phyloP scores from a whole-genome alignment of 192 early-diverging fungal genomes.

The Coemansia sp. region DNA sequence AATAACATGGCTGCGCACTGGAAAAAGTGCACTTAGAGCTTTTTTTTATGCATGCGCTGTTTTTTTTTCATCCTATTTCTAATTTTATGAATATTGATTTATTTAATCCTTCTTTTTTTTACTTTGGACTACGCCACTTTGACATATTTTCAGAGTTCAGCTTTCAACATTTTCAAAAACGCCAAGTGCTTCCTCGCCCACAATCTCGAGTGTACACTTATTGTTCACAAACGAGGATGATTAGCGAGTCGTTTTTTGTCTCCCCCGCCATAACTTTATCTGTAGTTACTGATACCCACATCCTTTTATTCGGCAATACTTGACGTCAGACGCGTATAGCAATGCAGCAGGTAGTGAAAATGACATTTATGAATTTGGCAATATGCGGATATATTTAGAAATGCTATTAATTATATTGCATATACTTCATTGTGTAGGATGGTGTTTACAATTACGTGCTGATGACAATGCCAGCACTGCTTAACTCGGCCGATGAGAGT shows the following conservation, averaged over 20 bases:
- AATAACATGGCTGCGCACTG: constrained; percentile 39
- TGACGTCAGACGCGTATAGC: background rate
- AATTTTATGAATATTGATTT: background rate
- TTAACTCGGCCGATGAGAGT: constrained; percentile 32
- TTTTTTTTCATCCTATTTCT: background rate
- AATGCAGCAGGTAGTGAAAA: background rate
- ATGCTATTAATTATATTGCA: background rate
- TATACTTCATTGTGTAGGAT: constrained; percentile 22
- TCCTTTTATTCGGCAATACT: no score
- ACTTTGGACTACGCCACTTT: no score
- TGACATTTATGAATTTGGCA: background rate
- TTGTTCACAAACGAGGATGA: background rate
- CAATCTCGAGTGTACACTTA: background rate
- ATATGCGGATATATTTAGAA: background rate
- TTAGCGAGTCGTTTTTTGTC: background rate
- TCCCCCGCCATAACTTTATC: background rate
- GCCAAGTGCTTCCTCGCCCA: background rate
- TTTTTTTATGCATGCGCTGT: background rate
- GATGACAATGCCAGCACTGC: constrained; percentile 38
- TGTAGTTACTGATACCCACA: no score
- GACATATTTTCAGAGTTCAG: no score
- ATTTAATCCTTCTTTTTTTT: no score
- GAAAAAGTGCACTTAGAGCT: constrained; percentile 29
- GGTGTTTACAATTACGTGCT: constrained; percentile 38
- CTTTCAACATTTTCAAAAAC: background rate